phyloP scores from a whole-genome alignment of 1,284 basidiomycete species.

The Apiotrichum mycotoxinovorans region DNA sequence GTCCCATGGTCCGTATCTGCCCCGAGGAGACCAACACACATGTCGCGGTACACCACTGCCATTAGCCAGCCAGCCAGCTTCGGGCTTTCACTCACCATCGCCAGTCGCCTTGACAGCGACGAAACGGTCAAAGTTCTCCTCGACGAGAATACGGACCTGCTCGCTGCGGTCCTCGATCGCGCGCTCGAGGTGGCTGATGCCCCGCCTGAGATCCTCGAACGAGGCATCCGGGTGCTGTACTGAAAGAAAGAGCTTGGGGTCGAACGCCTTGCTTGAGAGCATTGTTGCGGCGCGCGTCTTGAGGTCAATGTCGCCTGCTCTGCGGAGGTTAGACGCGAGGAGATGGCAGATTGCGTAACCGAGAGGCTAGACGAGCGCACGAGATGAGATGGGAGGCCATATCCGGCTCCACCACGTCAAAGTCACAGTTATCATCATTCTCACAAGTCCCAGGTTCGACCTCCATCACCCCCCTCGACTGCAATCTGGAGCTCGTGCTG shows the following conservation, averaged over 20 bases:
- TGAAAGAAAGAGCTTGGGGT: constrained; percentile 89
- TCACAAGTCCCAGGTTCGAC: too few species aligned
- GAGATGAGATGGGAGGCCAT: too few species aligned
- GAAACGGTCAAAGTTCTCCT: constrained; percentile 97
- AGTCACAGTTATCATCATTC: too few species aligned
- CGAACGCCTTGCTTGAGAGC: constrained; percentile 89
- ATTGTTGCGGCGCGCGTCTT: constrained; percentile 62
- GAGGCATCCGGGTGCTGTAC: constrained; percentile 93
- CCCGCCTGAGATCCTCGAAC: constrained; percentile 80
- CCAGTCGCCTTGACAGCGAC: constrained; percentile 96
- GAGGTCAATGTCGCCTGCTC: constrained; percentile 37
- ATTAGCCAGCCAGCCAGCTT: neutral
- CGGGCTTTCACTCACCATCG: constrained; percentile 62
- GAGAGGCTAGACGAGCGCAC: too few species aligned
- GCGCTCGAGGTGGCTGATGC: constrained; percentile 66
- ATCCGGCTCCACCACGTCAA: too few species aligned
- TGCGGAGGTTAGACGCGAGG: constrained; percentile 12
- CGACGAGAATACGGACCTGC: constrained; percentile 88
- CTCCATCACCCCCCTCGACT: too few species aligned
- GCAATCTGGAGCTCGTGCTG: too few species aligned
- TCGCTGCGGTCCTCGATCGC: constrained; percentile 85
- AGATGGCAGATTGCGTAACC: neutral
- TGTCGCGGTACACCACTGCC: constrained; percentile 81
- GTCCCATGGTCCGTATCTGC: constrained; percentile 77
- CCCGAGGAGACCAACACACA: constrained; percentile 82